Evolutionary conservation across 1,284 basidiomycete species (phyloP).

Genomic region (Bondarzewia mesenterica): DNA sequence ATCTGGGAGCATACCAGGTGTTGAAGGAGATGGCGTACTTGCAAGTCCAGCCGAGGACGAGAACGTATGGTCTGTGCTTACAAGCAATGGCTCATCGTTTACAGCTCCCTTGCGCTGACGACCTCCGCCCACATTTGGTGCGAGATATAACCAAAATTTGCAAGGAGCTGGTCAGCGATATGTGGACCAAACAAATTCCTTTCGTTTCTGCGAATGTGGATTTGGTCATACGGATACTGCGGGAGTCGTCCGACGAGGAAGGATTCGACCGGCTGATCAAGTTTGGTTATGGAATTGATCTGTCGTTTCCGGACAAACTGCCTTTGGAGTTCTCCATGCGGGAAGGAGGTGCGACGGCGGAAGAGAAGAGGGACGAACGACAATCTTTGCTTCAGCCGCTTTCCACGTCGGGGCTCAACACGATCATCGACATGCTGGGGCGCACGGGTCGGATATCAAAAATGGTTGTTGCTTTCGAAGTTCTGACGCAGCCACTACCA

Average conservation of each 20-base stretch:
- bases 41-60: constrained; percentile 37
- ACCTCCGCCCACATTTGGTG: constrained; percentile 25
- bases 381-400: constrained; percentile 16
- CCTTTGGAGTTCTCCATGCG: constrained; percentile 31
- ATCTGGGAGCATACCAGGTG: constrained; percentile 46
- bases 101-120: constrained; percentile 41
- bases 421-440: constrained; percentile 61
- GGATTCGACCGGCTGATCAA: constrained; percentile 52
- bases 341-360: constrained; percentile 8
- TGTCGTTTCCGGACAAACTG: constrained; percentile 59
- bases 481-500: constrained; percentile 62
- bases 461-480: constrained; percentile 67
- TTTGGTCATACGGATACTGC: constrained; percentile 56
- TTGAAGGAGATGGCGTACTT: constrained; percentile 46
- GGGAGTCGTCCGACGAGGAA: constrained; percentile 46
- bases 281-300: constrained; percentile 63
- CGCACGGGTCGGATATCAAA: constrained; percentile 48
- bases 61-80: constrained; percentile 55
- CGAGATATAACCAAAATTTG: constrained; percentile 37
- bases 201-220: constrained; percentile 56
- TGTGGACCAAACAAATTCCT: constrained; percentile 38
- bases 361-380: constrained; percentile 9
- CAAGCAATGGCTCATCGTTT: constrained; percentile 62
- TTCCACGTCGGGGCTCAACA: constrained; percentile 63
- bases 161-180: constrained; percentile 45